Percentiles rank a stretch among this genome's conserved stretches.
Evolutionary conservation across 2,329 filamentous ascomycete species (phyloP).

Genomic region (Geoglossum cookeanum): DNA sequence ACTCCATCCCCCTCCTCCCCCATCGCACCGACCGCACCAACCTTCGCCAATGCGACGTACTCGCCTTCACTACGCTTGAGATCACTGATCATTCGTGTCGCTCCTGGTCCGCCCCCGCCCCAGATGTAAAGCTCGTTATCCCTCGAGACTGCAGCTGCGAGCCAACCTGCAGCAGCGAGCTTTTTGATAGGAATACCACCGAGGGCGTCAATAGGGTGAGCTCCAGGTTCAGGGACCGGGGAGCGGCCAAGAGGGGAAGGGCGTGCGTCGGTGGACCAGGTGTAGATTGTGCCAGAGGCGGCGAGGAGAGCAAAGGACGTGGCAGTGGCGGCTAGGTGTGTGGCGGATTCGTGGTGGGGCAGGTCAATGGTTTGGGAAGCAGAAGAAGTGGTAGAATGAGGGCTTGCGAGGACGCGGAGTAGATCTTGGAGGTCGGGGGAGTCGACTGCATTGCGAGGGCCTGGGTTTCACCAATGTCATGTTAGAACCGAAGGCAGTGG

Average conservation of each 20-base stretch:
- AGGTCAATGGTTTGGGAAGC: neutral
- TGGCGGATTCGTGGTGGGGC: neutral
- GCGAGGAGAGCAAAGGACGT: slow-evolving; percentile 1
- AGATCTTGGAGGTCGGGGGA: neutral
- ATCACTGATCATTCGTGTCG: neutral
- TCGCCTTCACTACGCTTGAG: neutral
- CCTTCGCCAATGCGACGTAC: neutral
- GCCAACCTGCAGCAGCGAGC: neutral
- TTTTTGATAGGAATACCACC: slow-evolving; percentile 3
- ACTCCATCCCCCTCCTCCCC: neutral
- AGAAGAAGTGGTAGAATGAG: neutral
- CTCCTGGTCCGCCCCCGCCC: neutral
- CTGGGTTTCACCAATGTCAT: neutral
- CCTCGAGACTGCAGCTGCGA: neutral
- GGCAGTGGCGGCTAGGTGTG: neutral
- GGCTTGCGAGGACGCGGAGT: neutral
- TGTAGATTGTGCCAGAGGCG: slow-evolving; percentile 1
- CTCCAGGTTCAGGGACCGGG: neutral
- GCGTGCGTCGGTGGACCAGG: neutral
- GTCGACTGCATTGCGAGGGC: neutral
- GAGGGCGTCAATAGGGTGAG: neutral
- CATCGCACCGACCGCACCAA: neutral
- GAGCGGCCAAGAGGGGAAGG: slow-evolving; percentile 3
- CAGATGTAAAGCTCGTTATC: slow-evolving; percentile 5
- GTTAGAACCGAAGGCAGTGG: neutral